Conservation (phyloP, 2,329 filamentous ascomycete species). For the Pseudogymnoascus destructans region DNA sequence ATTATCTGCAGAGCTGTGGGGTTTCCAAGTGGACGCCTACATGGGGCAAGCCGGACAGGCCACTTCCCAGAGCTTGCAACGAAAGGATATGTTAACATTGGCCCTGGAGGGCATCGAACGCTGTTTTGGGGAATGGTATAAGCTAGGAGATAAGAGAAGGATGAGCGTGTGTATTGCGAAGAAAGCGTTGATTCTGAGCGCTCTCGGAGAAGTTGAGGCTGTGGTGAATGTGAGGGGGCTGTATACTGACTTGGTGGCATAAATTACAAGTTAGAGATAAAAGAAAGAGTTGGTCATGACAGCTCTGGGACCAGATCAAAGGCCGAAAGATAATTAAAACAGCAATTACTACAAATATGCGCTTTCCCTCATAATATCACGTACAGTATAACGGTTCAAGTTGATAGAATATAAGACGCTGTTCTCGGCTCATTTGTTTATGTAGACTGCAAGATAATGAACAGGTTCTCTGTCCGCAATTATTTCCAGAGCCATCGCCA, state of each 20-base stretch:
- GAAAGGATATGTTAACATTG: constrained; percentile 37
- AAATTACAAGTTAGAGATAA: not conserved
- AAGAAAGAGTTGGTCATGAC: not conserved
- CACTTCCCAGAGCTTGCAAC: constrained; percentile 25
- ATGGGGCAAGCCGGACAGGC: constrained; percentile 47
- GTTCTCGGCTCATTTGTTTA: not conserved
- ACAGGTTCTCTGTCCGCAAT: constrained; percentile 6
- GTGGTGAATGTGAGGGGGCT: constrained; percentile 43
- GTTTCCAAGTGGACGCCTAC: constrained; percentile 47
- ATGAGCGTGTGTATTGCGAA: constrained; percentile 41
- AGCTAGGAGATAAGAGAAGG: constrained; percentile 47
- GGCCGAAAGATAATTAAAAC: not conserved
- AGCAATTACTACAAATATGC: not conserved
- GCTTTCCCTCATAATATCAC: not conserved
- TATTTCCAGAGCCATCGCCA: constrained; percentile 6
- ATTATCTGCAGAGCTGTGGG: constrained; percentile 45
- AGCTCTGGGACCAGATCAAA: not conserved
- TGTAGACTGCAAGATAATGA: constrained; percentile 8
- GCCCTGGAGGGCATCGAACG: constrained; percentile 36
- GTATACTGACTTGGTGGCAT: constrained; percentile 33
- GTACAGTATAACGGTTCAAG: not conserved
- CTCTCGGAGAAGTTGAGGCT: constrained; percentile 40
- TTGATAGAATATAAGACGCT: not conserved
- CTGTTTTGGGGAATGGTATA: constrained; percentile 40
- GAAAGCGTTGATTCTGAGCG: constrained; percentile 50